A percentile compares a stretch with the other conserved stretches of the same genome.
phyloP scores from a whole-genome alignment of 2,329 filamentous ascomycete genomes.

The Hypomyces rosellus region DNA sequence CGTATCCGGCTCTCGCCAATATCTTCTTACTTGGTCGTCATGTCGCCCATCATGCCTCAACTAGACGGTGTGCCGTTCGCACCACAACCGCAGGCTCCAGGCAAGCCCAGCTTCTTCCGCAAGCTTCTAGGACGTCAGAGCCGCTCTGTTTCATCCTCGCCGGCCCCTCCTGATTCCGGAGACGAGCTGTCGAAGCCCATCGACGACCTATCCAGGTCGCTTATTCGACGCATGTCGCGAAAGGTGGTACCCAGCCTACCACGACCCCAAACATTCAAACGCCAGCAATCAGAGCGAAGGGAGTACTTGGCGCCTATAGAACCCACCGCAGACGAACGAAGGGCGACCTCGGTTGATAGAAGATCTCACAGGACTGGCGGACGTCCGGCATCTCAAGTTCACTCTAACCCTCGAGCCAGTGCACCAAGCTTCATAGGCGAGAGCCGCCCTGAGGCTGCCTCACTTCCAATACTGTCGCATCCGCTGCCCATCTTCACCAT shows the following conservation, averaged over 20 bases:
- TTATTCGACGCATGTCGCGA: slow-evolving; percentile 40
- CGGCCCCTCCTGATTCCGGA: slow-evolving; percentile 1
- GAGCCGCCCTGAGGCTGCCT: slow-evolving; percentile 14
- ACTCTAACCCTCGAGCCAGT: slow-evolving; percentile 37
- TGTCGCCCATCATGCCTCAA: slow-evolving; percentile 25
- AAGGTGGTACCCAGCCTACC: slow-evolving; percentile 75
- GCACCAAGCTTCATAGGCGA: slow-evolving; percentile 39
- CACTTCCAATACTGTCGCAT: slow-evolving; percentile 11
- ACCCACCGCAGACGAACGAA: slow-evolving; percentile 58
- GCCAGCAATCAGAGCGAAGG: slow-evolving; percentile 75
- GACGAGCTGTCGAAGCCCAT: not conserved
- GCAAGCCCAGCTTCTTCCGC: slow-evolving; percentile 22
- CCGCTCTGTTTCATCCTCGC: slow-evolving; percentile 10
- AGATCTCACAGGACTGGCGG: slow-evolving; percentile 31
- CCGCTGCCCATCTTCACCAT: slow-evolving; percentile 15
- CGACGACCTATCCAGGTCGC: slow-evolving; percentile 25
- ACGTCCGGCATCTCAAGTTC: slow-evolving; percentile 17
- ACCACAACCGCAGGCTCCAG: slow-evolving; percentile 21
- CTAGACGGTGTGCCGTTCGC: slow-evolving; percentile 22
- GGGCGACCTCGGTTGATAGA: slow-evolving; percentile 62
- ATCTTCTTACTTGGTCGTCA: not conserved
- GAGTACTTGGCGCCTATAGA: slow-evolving; percentile 63
- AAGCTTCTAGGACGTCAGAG: slow-evolving; percentile 22
- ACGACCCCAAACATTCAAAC: slow-evolving; percentile 69
- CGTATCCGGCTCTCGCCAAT: not conserved